These are phyloP conservation scores for Williopsis jadinii DNA, from an alignment of 1,139 yeast species.

Conservation along the genomic window DNA sequence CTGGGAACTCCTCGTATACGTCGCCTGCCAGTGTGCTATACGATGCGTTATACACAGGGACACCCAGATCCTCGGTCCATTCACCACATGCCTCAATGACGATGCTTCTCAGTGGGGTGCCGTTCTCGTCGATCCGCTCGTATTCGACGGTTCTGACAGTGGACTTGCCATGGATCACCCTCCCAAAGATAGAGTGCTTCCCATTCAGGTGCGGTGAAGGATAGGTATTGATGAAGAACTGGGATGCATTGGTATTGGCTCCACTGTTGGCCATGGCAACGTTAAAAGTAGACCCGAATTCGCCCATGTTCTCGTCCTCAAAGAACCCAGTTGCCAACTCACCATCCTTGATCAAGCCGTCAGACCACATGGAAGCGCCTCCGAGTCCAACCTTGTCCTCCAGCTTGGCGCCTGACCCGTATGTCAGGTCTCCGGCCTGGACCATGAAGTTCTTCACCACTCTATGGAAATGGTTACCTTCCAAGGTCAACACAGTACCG, in stretches of 20 bases:
- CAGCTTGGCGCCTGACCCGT: constrained; percentile 25
- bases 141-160: constrained; percentile 61
- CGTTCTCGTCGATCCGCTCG: constrained; percentile 35
- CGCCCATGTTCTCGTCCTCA: constrained; percentile 53
- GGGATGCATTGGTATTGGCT: constrained; percentile 57
- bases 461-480: constrained; percentile 52
- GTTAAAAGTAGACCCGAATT: constrained; percentile 40
- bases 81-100: constrained; percentile 57
- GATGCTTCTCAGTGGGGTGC: constrained; percentile 37
- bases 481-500: constrained; percentile 28
- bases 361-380: constrained; percentile 38
- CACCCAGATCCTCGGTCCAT: constrained; percentile 45
- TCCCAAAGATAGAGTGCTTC: constrained; percentile 75
- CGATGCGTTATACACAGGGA: constrained; percentile 59
- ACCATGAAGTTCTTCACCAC: constrained; percentile 70
- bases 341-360: constrained; percentile 16
- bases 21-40: constrained; percentile 60
- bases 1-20: constrained; percentile 68
- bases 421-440: constrained; percentile 66
- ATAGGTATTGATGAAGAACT: constrained; percentile 71
- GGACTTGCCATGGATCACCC: constrained; percentile 56
- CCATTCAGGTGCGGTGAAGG: constrained; percentile 69
- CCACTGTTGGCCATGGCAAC: constrained; percentile 75
- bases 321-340: constrained; percentile 30
- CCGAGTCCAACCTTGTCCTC: constrained; percentile 44